A percentile compares a stretch with the other conserved stretches of the same genome.
phyloP scores from a whole-genome alignment of 1,139 yeast genomes.

The Hyphopichia khmerensis region DNA sequence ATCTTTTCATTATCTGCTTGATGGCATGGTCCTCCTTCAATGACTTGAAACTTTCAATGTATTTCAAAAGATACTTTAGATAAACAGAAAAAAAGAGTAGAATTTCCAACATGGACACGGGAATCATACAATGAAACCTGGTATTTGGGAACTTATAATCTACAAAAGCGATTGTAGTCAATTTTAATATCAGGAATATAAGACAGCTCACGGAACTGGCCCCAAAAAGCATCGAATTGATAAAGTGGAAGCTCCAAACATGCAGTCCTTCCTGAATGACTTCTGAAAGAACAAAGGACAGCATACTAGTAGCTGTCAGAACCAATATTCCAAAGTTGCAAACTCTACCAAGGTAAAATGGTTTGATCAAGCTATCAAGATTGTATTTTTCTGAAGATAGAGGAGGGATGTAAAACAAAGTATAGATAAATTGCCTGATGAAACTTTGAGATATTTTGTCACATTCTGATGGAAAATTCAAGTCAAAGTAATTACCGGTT shows the following conservation, averaged over 20 bases:
- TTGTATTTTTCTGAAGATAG: conserved; percentile 3
- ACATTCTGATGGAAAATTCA: not conserved
- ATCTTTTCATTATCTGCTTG: conserved; percentile 3
- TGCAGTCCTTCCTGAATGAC: not conserved
- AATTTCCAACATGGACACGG: conserved; percentile 3
- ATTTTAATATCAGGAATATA: conserved; percentile 4
- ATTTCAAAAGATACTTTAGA: not conserved
- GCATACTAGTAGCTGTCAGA: not conserved
- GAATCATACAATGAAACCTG: conserved; percentile 4
- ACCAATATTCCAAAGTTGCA: conserved; percentile 8
- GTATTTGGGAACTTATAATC: conserved; percentile 5
- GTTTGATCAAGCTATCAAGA: conserved; percentile 6
- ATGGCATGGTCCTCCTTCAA: conserved; percentile 1
- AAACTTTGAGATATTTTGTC: conserved; percentile 5
- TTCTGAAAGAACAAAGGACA: not conserved
- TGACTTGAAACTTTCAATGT: not conserved
- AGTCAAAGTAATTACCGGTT: conserved; percentile 4
- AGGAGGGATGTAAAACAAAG: conserved; percentile 5
- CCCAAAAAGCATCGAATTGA: not conserved
- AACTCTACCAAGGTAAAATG: conserved; percentile 4
- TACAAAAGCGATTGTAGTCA: conserved; percentile 3
- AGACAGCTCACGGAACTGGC: not conserved
- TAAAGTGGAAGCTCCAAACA: not conserved
- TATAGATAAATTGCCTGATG: conserved; percentile 6
- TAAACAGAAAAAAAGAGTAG: not conserved